Conservation (phyloP, 805 yeast genomes). For the Yarrowia keelungensis region DNA sequence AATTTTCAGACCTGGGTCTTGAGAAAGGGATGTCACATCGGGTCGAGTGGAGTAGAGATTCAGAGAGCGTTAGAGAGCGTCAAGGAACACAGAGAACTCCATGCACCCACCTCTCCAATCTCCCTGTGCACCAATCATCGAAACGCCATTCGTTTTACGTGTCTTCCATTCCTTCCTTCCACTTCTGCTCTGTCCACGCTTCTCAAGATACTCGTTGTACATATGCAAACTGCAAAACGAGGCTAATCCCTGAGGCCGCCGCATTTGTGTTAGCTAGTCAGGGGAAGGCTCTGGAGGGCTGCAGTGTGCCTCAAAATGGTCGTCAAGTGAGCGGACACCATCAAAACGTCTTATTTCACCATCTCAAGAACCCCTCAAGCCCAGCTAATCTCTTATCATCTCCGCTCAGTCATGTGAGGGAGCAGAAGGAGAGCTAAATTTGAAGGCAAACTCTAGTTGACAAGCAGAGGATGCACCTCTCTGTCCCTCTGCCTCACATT, state of each 20-base stretch:
- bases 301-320: no score
- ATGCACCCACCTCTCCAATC: no score
- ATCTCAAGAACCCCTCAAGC: not conserved
- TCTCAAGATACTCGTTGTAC: not conserved
- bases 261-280: not conserved
- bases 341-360: not conserved
- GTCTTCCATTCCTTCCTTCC: constrained; percentile 5
- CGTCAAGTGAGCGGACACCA: not conserved
- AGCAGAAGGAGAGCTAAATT: not conserved
- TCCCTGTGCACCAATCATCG: not conserved
- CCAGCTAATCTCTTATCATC: not conserved
- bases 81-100: no score
- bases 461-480: not conserved
- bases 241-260: constrained; percentile 13
- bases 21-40: not conserved
- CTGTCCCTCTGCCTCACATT: constrained; percentile 18
- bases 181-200: not conserved
- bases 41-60: no score
- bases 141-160: not conserved
- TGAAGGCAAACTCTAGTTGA: constrained; percentile 14
- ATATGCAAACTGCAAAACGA: constrained; percentile 28
- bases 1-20: no score
- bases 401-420: constrained; percentile 11
- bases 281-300: not conserved
- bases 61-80: no score